Evolutionary conservation across 495 filamentous ascomycete species (phyloP).

Genomic region (Penicillium cataractarum): DNA sequence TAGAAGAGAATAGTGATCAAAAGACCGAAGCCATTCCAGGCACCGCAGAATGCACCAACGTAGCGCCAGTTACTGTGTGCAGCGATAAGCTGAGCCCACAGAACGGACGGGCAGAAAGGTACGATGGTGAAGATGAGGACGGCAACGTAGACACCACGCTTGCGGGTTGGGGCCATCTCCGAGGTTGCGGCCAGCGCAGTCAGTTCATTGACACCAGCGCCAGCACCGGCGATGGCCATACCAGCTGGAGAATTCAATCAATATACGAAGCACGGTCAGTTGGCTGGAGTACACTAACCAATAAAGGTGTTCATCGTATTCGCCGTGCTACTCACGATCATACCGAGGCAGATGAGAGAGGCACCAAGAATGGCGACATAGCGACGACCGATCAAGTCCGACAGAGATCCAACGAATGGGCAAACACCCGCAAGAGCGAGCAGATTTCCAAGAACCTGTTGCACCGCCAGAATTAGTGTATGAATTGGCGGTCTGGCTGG

Average conservation of each 20-base stretch:
- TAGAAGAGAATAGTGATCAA: constrained; percentile 67
- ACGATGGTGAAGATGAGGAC: constrained; percentile 68
- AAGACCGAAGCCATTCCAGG: constrained; percentile 65
- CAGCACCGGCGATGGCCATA: constrained; percentile 64
- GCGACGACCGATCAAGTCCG: constrained; percentile 69
- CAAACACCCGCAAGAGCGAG: constrained; percentile 69
- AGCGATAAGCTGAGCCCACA: constrained; percentile 73
- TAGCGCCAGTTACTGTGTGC: constrained; percentile 63
- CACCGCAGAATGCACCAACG: constrained; percentile 61
- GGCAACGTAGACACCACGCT: constrained; percentile 71
- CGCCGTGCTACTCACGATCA: constrained; percentile 66
- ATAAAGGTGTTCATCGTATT: constrained; percentile 71
- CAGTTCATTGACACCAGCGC: constrained; percentile 66
- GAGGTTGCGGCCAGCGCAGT: constrained; percentile 71
- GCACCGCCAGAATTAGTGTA: not conserved
- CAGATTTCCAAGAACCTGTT: constrained; percentile 62
- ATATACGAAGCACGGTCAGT: constrained; percentile 23
- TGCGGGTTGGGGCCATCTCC: constrained; percentile 68
- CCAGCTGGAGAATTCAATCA: constrained; percentile 50
- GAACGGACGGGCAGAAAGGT: constrained; percentile 68
- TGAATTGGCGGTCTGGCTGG: not conserved
- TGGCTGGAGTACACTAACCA: constrained; percentile 44
- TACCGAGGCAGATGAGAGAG: constrained; percentile 63
- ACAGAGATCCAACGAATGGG: constrained; percentile 72
- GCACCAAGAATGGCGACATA: constrained; percentile 67